phyloP scores from a whole-genome alignment of 768 basidiomycete species.

The Auricularia auricula-judae region DNA sequence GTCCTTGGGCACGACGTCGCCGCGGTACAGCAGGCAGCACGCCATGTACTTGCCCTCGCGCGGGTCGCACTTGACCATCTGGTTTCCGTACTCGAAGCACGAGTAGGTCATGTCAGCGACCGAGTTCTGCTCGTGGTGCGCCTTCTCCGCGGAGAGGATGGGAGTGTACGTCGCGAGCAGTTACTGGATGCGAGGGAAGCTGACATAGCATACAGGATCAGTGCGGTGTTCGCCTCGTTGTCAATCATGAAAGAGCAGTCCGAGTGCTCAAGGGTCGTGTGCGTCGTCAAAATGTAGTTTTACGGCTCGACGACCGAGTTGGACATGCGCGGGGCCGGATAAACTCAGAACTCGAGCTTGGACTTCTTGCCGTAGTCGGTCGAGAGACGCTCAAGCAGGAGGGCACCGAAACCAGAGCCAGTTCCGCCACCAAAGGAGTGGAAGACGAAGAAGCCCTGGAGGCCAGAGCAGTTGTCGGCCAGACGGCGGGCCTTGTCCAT shows the following conservation, averaged over 20 bases:
- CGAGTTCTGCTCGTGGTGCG: conserved; percentile 92
- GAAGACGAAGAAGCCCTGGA: conserved; percentile 99
- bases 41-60: conserved; percentile 99
- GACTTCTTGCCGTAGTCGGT: conserved; percentile 99
- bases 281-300: conserved; percentile 95
- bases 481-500: conserved; percentile 96
- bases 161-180: conserved; percentile 94
- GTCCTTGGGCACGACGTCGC: conserved; percentile 96
- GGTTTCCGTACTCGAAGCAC: conserved; percentile 93
- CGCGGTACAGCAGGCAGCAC: conserved; percentile 85
- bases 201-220: conserved; percentile 19
- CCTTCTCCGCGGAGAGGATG: conserved; percentile 90
- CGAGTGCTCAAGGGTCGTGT: conserved; percentile 99
- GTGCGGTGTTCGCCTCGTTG: conserved; percentile 53
- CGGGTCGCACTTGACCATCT: conserved; percentile 96
- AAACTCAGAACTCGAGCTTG: conserved; percentile 96
- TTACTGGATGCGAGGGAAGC: conserved; percentile 98
- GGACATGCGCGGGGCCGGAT: conserved; percentile 88
- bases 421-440: conserved; percentile 99
- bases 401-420: conserved; percentile 97
- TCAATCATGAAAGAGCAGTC: conserved; percentile 99
- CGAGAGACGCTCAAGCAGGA: conserved; percentile 92
- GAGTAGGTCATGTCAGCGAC: conserved; percentile 98
- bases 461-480: conserved; percentile 94
- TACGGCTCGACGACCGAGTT: conserved; percentile 99